Percentiles rank a stretch among this genome's conserved stretches.
phyloP scores from a whole-genome alignment of 108 stramenopile genomes.

The Nitzschia sp. region DNA sequence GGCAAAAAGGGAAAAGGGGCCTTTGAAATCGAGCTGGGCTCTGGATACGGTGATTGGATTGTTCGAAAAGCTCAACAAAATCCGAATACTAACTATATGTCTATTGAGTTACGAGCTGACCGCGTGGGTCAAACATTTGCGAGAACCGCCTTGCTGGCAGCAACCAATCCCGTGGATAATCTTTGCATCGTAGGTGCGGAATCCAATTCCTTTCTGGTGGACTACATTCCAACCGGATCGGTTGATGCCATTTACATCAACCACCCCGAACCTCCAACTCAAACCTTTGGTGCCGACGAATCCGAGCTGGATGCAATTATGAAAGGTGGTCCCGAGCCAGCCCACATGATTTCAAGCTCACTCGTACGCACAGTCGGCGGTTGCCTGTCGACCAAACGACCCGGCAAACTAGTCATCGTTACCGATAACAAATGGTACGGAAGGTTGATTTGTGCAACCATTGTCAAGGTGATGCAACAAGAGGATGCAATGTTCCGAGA shows the following conservation, averaged over 20 bases:
- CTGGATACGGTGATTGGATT: conserved; percentile 83
- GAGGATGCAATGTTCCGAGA: neutral
- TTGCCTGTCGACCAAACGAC: conserved; percentile 42
- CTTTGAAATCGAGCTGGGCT: conserved; percentile 76
- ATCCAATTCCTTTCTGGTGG: conserved; percentile 58
- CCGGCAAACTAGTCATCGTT: conserved; percentile 63
- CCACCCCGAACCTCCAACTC: conserved; percentile 88
- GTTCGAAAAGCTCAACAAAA: conserved; percentile 58
- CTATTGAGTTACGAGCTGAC: conserved; percentile 81
- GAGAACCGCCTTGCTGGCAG: conserved; percentile 17
- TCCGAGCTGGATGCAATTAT: conserved; percentile 32
- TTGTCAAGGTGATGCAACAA: conserved; percentile 43
- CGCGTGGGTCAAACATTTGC: conserved; percentile 73
- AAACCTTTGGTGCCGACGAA: conserved; percentile 61
- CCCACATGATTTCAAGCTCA: conserved; percentile 71
- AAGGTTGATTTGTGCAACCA: conserved; percentile 57
- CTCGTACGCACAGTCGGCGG: conserved; percentile 49
- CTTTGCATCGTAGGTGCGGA: conserved; percentile 79
- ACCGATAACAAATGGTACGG: conserved; percentile 83
- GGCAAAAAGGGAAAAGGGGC: conserved; percentile 14
- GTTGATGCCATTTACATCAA: conserved; percentile 72
- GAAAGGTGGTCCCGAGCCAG: conserved; percentile 64
- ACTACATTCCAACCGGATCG: conserved; percentile 41
- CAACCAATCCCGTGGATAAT: conserved; percentile 43
- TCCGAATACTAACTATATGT: conserved; percentile 61